Conservation (phyloP, 306 rosid genomes). For the Vigna nakashimae region DNA sequence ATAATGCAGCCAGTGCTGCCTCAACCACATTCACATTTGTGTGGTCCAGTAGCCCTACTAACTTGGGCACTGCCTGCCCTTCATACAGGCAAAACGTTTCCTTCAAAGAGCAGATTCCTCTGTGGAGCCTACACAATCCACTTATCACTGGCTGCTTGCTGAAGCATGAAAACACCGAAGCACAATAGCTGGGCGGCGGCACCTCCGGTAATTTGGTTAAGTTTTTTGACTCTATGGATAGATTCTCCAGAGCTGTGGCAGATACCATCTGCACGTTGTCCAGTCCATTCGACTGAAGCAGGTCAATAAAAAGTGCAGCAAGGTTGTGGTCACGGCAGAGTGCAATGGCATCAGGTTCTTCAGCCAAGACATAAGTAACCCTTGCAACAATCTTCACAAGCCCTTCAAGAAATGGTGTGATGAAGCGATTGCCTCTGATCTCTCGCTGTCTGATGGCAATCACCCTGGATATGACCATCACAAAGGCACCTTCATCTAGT, state of each 20-base stretch:
- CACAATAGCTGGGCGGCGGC: slow-evolving; percentile 70
- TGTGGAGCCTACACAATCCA: slow-evolving; percentile 84
- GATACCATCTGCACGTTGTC: slow-evolving; percentile 95
- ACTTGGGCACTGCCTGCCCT: slow-evolving; percentile 78
- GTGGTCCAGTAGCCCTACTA: slow-evolving; percentile 94
- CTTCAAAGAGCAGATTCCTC: slow-evolving; percentile 78
- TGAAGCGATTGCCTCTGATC: slow-evolving; percentile 77
- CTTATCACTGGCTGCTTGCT: slow-evolving; percentile 63
- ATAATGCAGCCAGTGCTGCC: slow-evolving; percentile 92
- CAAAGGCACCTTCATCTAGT: slow-evolving; percentile 86
- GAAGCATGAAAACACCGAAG: slow-evolving; percentile 76
- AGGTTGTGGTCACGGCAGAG: slow-evolving; percentile 77
- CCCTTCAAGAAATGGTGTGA: slow-evolving; percentile 90
- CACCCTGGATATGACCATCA: slow-evolving; percentile 64
- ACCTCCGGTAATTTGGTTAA: slow-evolving; percentile 74
- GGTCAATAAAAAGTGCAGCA: slow-evolving; percentile 74
- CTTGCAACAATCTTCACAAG: slow-evolving; percentile 87
- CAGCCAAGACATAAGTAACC: slow-evolving; percentile 75
- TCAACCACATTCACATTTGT: slow-evolving; percentile 87
- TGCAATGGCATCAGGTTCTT: slow-evolving; percentile 75
- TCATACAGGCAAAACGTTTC: slow-evolving; percentile 85
- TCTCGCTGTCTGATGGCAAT: slow-evolving; percentile 79
- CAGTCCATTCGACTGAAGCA: slow-evolving; percentile 87
- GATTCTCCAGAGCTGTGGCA: slow-evolving; percentile 88
- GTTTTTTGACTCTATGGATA: slow-evolving; percentile 77